Evolutionary conservation across 2,329 filamentous ascomycete genomes (phyloP), one percentile per base, ranked within the genome.

Genomic region (Phaeosphaeriaceae sp.): DNA sequence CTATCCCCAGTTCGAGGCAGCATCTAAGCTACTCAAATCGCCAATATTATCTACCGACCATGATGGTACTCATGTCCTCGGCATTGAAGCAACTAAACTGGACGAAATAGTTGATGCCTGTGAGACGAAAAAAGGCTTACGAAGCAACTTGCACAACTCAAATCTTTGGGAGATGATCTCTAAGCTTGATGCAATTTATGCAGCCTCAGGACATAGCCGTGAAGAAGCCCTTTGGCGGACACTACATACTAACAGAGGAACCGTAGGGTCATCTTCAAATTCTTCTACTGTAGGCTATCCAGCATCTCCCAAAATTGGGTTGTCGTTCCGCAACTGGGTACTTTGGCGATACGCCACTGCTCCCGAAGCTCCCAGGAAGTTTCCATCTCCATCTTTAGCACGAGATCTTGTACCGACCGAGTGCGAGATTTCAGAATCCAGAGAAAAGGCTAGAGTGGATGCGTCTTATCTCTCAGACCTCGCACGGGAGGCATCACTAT

Each of bases 141-240:
- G 46, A 6, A 18, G 36, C 11, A 47, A 45, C 17, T 11, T 51
- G 5, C 42, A 41, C 18, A 34, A 37, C 9, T 50, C 48, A 2
- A 43, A n/a, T 9, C 13, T 61, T 2, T 57, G 55, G 52, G 15
- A 32, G 3, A 37, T 55, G 18, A 13, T 61, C 8, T 26, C 42
- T 9, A 36, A 28, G 9, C 46, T 60, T 3, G n/a, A 28, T 6
- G 6, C 35, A 8, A 33, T 6, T 6, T 50, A 54, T 29, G 23
- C 42, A 11, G 11, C 17, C 15, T 46, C 37, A 16, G 46, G 17
- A 29, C 41, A 57, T 15, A 49, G 30, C 21, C 41, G 47, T 6
- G 48, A 46, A 21, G 52, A 60, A 37, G 49, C 48, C 6, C 12
- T 59, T 5, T 60, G 55, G 57, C 47, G 53, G 20, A 42, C 47